Base-by-base conservation (phyloP, 495 filamentous ascomycete species). In the Penicillium mononematosum region DNA sequence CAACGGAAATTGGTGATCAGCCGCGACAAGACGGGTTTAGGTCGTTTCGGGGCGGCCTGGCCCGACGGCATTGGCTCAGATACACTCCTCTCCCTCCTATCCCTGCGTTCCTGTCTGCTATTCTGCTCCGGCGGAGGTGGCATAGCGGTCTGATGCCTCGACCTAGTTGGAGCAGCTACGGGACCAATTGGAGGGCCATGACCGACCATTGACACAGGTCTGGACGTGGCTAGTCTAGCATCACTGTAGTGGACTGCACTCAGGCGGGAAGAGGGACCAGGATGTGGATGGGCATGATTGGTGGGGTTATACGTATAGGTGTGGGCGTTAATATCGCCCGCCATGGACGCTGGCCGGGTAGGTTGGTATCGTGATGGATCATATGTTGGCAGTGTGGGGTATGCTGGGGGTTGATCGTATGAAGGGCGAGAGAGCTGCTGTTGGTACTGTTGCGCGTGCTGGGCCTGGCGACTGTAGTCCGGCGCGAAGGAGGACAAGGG, bases 1-100 rank as follows among this genome's bases (percentile, higher is more conserved):
- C 52, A 67, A 39, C 63, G 53, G 49, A 78, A 70, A 55, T 75
- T 75, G 49, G 75, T 78, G 42, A 78, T 69, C 46, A 78, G 43
- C 48, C 67, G 67, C 24, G 74, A 72, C 42, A 78, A 55, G 11
- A 74, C 70, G 9, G 75, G 75, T 34, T 74, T 77, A 14, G 70
- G 66, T 22, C 61, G 67, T 54, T 68, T 60, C 31, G 61, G 59
- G 16, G 41, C 53, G 16, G 58, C 38, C 43, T 46, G 56, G 32
- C 25, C 55, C 47, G 49, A 44, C 54, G 46, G 58, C 50, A 62
- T 59, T 22, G 67, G 64, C 46, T 68, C 64, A 14, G 67, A 70
- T 11, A 36, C 16, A 48, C 64, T 67, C 19, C 66, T 54, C 44
- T 69, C 66, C 55, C 63, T 31, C 25, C 22, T 20, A 5, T 41